phyloP scores from a whole-genome alignment of 768 basidiomycete genomes.

The Clitopilus passeckerianus region DNA sequence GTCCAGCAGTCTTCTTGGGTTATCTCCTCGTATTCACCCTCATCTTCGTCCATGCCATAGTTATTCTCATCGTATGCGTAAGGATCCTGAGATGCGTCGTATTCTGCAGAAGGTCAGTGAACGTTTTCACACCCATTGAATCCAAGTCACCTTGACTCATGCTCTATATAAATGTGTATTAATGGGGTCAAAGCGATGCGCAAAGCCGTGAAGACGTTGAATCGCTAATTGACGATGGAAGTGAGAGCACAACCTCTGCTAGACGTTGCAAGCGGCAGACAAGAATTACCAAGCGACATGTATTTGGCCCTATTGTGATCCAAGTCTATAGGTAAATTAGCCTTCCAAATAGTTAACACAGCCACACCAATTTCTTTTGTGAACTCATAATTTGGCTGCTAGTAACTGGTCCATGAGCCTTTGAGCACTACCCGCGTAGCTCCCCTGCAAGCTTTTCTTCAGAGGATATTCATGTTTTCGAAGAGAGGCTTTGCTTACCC shows the following conservation, averaged over 20 bases:
- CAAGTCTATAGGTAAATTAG: not conserved
- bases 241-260: not conserved
- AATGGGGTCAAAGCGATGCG: not conserved
- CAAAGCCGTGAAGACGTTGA: not conserved
- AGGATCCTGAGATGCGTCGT: conserved; percentile 42
- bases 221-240: not conserved
- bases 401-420: conserved; percentile 34
- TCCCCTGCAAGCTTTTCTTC: conserved; percentile 23
- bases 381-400: not conserved
- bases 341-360: not conserved
- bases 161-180: not conserved
- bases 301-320: not conserved
- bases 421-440: conserved; percentile 51
- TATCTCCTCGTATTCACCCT: conserved; percentile 63
- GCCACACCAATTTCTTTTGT: not conserved
- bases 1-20: conserved; percentile 95
- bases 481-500: conserved; percentile 39
- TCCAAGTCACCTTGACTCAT: conserved; percentile 48
- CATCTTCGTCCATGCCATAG: conserved; percentile 53
- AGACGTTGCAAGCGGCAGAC: not conserved
- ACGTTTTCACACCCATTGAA: conserved; percentile 18
- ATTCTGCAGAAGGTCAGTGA: conserved; percentile 36
- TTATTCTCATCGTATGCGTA: conserved; percentile 58
- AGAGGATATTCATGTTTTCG: conserved; percentile 2
- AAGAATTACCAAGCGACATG: not conserved